Conservation (phyloP, 2,329 filamentous ascomycete genomes). For the Leptographium radiaticola region DNA sequence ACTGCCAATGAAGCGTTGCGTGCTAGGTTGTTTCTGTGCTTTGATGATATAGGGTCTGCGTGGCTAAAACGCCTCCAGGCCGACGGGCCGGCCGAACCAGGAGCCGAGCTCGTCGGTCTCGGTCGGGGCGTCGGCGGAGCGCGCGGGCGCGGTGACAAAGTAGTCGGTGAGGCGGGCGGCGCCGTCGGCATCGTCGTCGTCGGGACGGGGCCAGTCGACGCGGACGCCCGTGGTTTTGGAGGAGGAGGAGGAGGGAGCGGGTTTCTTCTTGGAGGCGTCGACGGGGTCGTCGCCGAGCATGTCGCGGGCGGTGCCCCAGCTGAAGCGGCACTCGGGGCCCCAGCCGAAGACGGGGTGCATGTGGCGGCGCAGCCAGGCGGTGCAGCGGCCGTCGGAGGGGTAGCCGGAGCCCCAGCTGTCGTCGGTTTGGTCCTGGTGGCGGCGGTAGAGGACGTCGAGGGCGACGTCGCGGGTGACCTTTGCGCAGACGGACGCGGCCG, state of each 20-base stretch:
- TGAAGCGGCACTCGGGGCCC: constrained; percentile 86
- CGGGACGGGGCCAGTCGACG: constrained; percentile 65
- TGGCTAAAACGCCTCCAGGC: constrained; percentile 53
- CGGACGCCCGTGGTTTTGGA: constrained; percentile 36
- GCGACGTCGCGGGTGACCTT: constrained; percentile 92
- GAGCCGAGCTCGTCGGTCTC: constrained; percentile 37
- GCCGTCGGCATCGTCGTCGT: constrained; percentile 31
- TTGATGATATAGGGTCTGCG: too few relatives aligned
- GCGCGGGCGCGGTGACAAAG: constrained; percentile 31
- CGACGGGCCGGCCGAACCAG: constrained; percentile 71
- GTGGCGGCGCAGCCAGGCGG: constrained; percentile 67
- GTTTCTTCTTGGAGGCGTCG: constrained; percentile 17
- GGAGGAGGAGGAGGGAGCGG: constrained; percentile 13
- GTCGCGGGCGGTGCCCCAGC: constrained; percentile 91
- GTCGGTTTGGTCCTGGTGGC: constrained; percentile 2
- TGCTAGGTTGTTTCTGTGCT: too few relatives aligned
- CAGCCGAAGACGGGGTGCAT: constrained; percentile 94
- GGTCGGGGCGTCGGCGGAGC: constrained; percentile 37
- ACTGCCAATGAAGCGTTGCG: too few relatives aligned
- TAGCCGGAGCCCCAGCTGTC: constrained; percentile 78
- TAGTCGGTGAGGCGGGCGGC: constrained; percentile 69
- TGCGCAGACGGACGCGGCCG: constrained; percentile 84
- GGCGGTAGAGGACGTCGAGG: constrained; percentile 62
- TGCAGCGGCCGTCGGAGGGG: constrained; percentile 72
- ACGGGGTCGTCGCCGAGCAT: constrained; percentile 60